Evolutionary conservation across 2,329 filamentous ascomycete species (phyloP), one percentile per base, ranked within the genome.

Genomic region (Xylaria polymorpha): DNA sequence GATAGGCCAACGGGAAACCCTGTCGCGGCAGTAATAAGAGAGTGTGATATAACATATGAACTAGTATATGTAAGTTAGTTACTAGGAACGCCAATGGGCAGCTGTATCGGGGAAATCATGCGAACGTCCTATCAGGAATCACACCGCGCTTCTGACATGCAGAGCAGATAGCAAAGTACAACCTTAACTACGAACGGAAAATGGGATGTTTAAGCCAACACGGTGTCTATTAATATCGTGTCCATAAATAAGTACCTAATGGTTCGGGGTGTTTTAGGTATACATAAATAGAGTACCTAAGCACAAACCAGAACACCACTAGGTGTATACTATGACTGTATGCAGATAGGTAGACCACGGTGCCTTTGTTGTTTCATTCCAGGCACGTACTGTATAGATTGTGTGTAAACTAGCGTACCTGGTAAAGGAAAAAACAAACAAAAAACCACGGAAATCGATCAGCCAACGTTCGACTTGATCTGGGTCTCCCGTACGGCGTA

Each of bases 71-170:
- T 55, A 58, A 60, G 35, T 43, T 20, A 53, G 43, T 18, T 41
- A 18, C 8, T 22, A 2, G 12, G 57, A 35, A n/a, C 15, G 29
- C 53, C 44, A 53, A 59, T 59, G 39, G n/a, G 37, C 44, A 53
- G 29, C 35, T 39, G 37, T 43, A 44, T 55, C 46, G 51, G 58
- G 29, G 44, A 18, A 48, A 37, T 32, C 59, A 55, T 55, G 46
- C 55, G 59, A 62, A 67, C 37, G 46, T n/a, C 25, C 53, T 39
- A 64, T 58, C 29, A 58, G 15, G 15, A 50, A 53, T 43, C 41
- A 61, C 67, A 67, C 64, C 64, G 64, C 67, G 64, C 51, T 53
- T 67, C 64, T 69, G 60, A 67, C 60, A 51, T 69, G 59, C 61
- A 69, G 43, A 22, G 48, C 43, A 59, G 66, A 66, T 66, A 69